phyloP scores from a whole-genome alignment of 192 early-diverging fungal species.

The Spinellus fusiger region DNA sequence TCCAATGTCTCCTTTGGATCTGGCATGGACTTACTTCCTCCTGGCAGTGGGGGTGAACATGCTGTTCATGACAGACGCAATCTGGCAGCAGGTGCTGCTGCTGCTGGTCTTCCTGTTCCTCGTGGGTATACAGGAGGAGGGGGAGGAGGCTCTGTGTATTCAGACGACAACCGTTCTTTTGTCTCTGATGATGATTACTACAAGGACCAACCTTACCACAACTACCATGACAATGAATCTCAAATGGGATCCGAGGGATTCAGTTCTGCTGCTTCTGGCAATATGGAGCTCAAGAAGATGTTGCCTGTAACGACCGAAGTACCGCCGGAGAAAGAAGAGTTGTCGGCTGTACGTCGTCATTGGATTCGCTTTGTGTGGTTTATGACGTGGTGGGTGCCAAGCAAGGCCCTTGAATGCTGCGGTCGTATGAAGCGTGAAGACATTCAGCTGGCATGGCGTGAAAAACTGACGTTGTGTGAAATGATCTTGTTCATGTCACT shows the following conservation, averaged over 20 bases:
- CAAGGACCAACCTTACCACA: slow-evolving; percentile 7
- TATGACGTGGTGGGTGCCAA: slow-evolving; percentile 84
- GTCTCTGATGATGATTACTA: slow-evolving; percentile 32
- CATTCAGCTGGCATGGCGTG: slow-evolving; percentile 92
- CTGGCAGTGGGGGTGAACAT: background rate
- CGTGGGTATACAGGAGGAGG: background rate
- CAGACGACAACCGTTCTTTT: slow-evolving; percentile 35
- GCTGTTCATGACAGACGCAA: slow-evolving; percentile 5
- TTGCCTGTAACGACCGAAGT: slow-evolving; percentile 19
- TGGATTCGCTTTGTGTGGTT: slow-evolving; percentile 84
- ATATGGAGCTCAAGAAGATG: slow-evolving; percentile 15
- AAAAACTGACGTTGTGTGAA: slow-evolving; percentile 89
- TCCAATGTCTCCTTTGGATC: slow-evolving; percentile 27
- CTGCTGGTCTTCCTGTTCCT: slow-evolving; percentile 16
- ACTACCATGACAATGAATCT: slow-evolving; percentile 24
- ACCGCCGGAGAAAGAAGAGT: slow-evolving; percentile 39
- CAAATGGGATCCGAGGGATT: slow-evolving; percentile 26
- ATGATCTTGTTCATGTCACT: slow-evolving; percentile 75
- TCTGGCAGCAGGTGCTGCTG: slow-evolving; percentile 5
- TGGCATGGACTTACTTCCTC: slow-evolving; percentile 11
- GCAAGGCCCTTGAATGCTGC: slow-evolving; percentile 52
- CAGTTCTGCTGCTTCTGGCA: background rate
- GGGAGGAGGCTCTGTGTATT: slow-evolving; percentile 19
- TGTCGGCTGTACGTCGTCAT: slow-evolving; percentile 55
- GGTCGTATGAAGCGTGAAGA: slow-evolving; percentile 76